Conservation (phyloP, 2,329 filamentous ascomycete genomes). For the Trichoderma lentiforme region DNA sequence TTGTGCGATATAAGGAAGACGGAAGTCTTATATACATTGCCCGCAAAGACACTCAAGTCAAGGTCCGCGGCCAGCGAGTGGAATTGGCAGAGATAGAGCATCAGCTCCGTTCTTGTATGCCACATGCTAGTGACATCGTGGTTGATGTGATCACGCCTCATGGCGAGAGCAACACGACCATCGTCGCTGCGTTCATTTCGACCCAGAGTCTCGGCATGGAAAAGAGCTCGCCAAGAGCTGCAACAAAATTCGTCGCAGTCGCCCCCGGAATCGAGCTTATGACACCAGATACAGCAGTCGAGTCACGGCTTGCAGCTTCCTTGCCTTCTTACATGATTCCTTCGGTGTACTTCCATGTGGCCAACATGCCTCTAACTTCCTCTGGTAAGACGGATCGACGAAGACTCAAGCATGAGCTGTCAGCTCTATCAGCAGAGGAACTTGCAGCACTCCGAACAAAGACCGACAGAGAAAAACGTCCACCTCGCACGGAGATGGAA, state of each 20-base stretch:
- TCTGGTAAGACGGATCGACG: too few species aligned
- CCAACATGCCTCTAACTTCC: too few species aligned
- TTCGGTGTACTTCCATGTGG: too few species aligned
- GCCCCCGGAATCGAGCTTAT: background rate
- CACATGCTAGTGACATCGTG: background rate
- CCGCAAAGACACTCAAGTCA: conserved; percentile 35
- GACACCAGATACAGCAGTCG: background rate
- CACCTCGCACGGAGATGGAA: too few species aligned
- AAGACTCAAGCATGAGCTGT: too few species aligned
- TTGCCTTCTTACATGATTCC: background rate
- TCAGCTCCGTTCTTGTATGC: background rate
- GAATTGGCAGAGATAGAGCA: conserved; percentile 37
- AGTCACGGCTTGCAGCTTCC: background rate
- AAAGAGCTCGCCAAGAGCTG: background rate
- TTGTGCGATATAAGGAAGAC: conserved; percentile 32
- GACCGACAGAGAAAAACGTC: too few species aligned
- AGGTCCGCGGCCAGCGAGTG: conserved; percentile 52
- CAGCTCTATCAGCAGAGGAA: too few species aligned
- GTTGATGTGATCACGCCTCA: background rate
- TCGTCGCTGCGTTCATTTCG: background rate
- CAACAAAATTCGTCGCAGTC: background rate
- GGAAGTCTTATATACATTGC: conserved; percentile 20
- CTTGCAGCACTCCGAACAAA: too few species aligned
- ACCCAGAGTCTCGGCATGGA: background rate
- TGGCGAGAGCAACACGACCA: too few species aligned